These are phyloP conservation scores for Magnolia changhungtana DNA, from an alignment of 164 flowering plant species.

Conservation along the genomic window DNA sequence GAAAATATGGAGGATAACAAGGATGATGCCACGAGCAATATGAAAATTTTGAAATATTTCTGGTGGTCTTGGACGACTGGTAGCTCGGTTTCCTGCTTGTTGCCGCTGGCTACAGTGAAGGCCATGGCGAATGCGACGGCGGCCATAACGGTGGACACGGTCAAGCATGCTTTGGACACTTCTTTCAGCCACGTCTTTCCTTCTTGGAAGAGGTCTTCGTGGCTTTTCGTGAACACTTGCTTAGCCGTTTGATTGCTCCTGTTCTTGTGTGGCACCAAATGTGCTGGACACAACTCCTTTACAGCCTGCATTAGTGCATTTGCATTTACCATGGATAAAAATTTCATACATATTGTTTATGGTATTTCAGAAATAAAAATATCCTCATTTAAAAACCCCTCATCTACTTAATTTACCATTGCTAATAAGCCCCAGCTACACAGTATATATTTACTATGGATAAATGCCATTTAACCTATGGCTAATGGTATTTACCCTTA, in stretches of 20 bases:
- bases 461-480: no score
- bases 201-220: conserved; percentile 1
- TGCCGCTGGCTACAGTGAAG: conserved; percentile 6
- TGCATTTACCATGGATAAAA: no score
- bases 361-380: no score
- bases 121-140: background rate
- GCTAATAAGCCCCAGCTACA: no score
- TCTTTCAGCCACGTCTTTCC: conserved; percentile 10
- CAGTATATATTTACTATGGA: no score
- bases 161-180: background rate
- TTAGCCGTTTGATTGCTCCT: background rate
- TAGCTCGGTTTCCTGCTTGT: background rate
- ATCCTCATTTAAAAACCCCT: no score
- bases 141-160: conserved; percentile 1
- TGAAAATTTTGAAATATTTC: background rate
- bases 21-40: background rate
- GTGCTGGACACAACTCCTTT: background rate
- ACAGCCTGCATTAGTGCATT: background rate
- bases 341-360: no score
- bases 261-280: background rate
- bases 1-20: background rate
- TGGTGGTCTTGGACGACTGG: background rate
- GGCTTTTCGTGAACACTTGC: background rate
- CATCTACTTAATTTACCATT: no score
- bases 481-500: no score